Percentiles rank a stretch among this genome's conserved stretches.
These are phyloP conservation scores for Apiospora sp. DNA, from an alignment of 2,329 filamentous ascomycete species.

Conservation along the genomic window DNA sequence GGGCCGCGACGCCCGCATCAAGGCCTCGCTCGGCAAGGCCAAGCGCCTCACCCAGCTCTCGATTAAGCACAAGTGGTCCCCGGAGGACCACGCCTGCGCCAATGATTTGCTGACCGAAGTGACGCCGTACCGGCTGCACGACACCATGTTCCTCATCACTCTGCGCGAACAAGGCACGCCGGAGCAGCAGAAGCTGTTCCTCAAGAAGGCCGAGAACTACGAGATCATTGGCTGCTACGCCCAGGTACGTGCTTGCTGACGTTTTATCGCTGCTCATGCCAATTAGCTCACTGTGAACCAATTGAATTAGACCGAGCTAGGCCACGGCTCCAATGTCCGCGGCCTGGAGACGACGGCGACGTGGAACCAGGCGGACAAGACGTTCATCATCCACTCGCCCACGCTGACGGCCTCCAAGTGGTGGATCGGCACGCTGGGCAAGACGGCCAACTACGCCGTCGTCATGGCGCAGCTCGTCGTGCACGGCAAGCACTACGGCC, in stretches of 20 bases:
- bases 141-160: constrained; percentile 61
- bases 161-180: constrained; percentile 75
- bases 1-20: constrained; percentile 73
- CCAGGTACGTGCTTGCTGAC: constrained; percentile 50
- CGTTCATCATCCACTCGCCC: constrained; percentile 77
- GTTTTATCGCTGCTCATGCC: not conserved
- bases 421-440: constrained; percentile 84
- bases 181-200: constrained; percentile 77
- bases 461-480: constrained; percentile 82
- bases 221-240: constrained; percentile 81
- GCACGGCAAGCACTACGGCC: constrained; percentile 72
- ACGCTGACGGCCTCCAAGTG: constrained; percentile 80
- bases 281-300: not conserved
- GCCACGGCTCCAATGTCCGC: constrained; percentile 79
- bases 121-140: constrained; percentile 77
- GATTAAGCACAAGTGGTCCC: constrained; percentile 71
- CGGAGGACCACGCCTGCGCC: constrained; percentile 70
- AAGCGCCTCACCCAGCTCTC: constrained; percentile 75
- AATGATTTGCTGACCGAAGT: constrained; percentile 77
- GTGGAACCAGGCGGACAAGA: constrained; percentile 77
- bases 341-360: constrained; percentile 77
- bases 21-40: constrained; percentile 72
- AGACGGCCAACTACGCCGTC: constrained; percentile 78
- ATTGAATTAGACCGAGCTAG: constrained; percentile 67
- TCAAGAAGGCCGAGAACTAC: constrained; percentile 73